phyloP scores from a whole-genome alignment of 2,329 filamentous ascomycete species.

The Colletotrichum sp. region DNA sequence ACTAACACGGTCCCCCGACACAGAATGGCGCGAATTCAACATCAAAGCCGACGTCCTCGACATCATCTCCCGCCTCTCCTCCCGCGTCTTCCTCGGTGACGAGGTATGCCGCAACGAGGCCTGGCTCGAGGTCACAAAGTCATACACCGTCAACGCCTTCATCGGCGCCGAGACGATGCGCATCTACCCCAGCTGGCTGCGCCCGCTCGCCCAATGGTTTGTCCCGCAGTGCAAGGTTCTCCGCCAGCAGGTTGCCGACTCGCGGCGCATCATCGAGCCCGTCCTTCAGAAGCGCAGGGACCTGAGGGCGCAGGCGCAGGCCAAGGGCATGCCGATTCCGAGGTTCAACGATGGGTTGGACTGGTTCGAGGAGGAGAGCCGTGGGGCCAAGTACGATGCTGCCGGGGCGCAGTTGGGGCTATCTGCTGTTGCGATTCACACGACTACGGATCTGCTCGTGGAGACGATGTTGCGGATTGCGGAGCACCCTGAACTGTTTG shows the following conservation, averaged over 20 bases:
- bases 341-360: slow-evolving; percentile 42
- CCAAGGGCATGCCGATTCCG: background rate
- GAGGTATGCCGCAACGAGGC: slow-evolving; percentile 48
- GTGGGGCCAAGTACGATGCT: slow-evolving; percentile 68
- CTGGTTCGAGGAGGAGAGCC: slow-evolving; percentile 43
- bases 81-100: slow-evolving; percentile 52
- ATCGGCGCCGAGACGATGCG: background rate
- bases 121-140: slow-evolving; percentile 50
- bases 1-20: background rate
- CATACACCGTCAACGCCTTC: slow-evolving; percentile 20
- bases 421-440: slow-evolving; percentile 60
- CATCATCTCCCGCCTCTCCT: slow-evolving; percentile 54
- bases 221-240: slow-evolving; percentile 22
- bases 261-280: slow-evolving; percentile 37
- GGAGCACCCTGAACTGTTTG: slow-evolving; percentile 41
- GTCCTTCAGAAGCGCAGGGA: slow-evolving; percentile 30
- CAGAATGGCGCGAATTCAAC: slow-evolving; percentile 10
- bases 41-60: slow-evolving; percentile 10
- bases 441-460: slow-evolving; percentile 39
- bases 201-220: background rate
- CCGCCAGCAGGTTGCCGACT: slow-evolving; percentile 40
- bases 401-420: slow-evolving; percentile 78
- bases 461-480: slow-evolving; percentile 44
- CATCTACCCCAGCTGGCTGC: background rate
- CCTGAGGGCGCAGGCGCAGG: slow-evolving; percentile 28